Evolutionary conservation across 2,329 filamentous ascomycete genomes (phyloP).

Genomic region (Macrophomina pseudophaseolina): DNA sequence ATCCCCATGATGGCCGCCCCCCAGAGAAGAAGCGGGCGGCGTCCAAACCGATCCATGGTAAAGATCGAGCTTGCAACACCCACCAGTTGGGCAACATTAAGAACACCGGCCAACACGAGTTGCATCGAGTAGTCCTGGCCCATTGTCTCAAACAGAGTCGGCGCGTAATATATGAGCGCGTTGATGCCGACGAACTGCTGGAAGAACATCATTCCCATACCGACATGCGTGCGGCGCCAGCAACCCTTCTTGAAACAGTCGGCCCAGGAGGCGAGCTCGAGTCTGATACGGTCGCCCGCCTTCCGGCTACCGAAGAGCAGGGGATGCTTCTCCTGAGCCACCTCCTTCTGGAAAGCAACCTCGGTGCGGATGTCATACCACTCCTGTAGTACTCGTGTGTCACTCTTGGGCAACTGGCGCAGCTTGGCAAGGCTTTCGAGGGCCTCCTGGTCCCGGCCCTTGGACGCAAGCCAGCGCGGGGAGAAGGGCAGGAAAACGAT

Average conservation of each 20-base stretch:
- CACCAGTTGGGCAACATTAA: slow-evolving; percentile 51
- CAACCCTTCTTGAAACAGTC: slow-evolving; percentile 55
- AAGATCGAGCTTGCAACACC: slow-evolving; percentile 49
- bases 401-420: slow-evolving; percentile 54
- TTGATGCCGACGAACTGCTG: slow-evolving; percentile 53
- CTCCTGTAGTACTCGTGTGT: slow-evolving; percentile 59
- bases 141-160: slow-evolving; percentile 51
- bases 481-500: slow-evolving; percentile 60
- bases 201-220: slow-evolving; percentile 50
- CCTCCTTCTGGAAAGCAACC: slow-evolving; percentile 57
- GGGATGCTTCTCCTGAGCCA: slow-evolving; percentile 46
- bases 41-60: slow-evolving; percentile 51
- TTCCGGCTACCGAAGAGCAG: slow-evolving; percentile 34
- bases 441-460: slow-evolving; percentile 55
- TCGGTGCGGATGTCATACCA: slow-evolving; percentile 60
- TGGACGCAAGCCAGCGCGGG: slow-evolving; percentile 59
- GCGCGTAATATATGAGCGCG: slow-evolving; percentile 56
- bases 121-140: slow-evolving; percentile 44
- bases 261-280: slow-evolving; percentile 53
- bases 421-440: slow-evolving; percentile 55
- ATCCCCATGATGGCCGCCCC: slow-evolving; percentile 56
- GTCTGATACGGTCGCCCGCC: slow-evolving; percentile 43
- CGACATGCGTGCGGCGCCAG: slow-evolving; percentile 50
- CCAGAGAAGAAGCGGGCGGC: slow-evolving; percentile 46
- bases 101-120: slow-evolving; percentile 46